Percentiles rank a stretch among this genome's conserved stretches.
phyloP scores from a whole-genome alignment of 2,329 filamentous ascomycete species.

The Colletotrichum sp. region DNA sequence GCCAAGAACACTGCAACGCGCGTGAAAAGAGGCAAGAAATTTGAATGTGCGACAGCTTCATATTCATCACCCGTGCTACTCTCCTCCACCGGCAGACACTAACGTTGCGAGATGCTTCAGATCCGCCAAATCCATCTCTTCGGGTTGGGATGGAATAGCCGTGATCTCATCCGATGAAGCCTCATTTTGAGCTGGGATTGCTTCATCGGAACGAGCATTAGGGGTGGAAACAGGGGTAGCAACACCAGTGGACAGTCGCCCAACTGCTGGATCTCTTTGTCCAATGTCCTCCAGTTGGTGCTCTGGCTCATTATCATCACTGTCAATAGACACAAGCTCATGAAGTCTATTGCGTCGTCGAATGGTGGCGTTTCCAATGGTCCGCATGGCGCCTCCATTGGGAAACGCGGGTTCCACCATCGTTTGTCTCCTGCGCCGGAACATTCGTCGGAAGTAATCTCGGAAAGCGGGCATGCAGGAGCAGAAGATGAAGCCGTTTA shows the following conservation, averaged over 20 bases:
- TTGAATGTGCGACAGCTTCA: neutral
- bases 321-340: neutral
- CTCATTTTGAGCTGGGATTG: neutral
- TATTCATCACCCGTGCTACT: neutral
- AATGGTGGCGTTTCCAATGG: neutral
- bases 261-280: neutral
- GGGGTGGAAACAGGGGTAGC: neutral
- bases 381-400: neutral
- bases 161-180: neutral
- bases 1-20: neutral
- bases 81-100: neutral
- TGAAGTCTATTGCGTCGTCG: neutral
- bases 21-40: neutral
- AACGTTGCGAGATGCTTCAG: neutral
- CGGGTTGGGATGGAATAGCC: neutral
- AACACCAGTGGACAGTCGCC: neutral
- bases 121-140: neutral
- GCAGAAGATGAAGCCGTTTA: constrained; percentile 15
- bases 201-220: neutral
- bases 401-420: neutral
- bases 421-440: neutral
- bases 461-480: constrained; percentile 14
- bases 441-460: constrained; percentile 1
- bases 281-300: neutral
- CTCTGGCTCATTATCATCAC: neutral